These are phyloP conservation scores for Colletotrichum euphorbiae DNA, from an alignment of 2,329 filamentous ascomycete species.

Conservation along the genomic window DNA sequence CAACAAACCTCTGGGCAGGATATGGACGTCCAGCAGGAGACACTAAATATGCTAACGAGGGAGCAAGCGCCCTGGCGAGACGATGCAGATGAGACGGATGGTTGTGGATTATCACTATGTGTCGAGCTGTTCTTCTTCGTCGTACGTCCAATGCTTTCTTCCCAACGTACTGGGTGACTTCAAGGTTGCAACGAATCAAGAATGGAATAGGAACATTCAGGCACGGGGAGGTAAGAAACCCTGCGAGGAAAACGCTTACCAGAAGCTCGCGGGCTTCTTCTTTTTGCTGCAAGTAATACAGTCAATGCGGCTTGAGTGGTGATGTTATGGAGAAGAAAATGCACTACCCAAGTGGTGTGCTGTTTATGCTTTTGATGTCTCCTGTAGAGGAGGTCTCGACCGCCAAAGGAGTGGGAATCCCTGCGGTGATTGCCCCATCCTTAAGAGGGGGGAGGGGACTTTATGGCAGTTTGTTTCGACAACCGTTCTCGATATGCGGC, in stretches of 20 bases:
- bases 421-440: slow-evolving; percentile 2
- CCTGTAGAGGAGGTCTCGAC: background rate
- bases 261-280: slow-evolving; percentile 21
- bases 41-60: background rate
- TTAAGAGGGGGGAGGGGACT: slow-evolving; percentile 13
- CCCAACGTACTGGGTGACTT: background rate
- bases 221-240: slow-evolving; percentile 1
- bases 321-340: background rate
- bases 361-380: slow-evolving; percentile 7
- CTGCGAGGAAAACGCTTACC: slow-evolving; percentile 27
- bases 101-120: slow-evolving; percentile 4
- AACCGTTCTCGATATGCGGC: slow-evolving; percentile 30
- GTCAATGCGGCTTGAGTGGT: background rate
- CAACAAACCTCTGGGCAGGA: no score
- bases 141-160: slow-evolving; percentile 4
- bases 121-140: slow-evolving; percentile 17
- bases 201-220: slow-evolving; percentile 1
- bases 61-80: background rate
- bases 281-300: background rate
- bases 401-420: slow-evolving; percentile 6
- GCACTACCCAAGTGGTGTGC: slow-evolving; percentile 8
- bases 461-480: slow-evolving; percentile 35
- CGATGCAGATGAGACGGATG: background rate
- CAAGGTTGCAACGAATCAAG: slow-evolving; percentile 7
- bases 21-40: background rate